Percentiles rank a stretch among this genome's conserved stretches.
phyloP scores from a whole-genome alignment of 257 asterid genomes.

The Solanum verrucosum region DNA sequence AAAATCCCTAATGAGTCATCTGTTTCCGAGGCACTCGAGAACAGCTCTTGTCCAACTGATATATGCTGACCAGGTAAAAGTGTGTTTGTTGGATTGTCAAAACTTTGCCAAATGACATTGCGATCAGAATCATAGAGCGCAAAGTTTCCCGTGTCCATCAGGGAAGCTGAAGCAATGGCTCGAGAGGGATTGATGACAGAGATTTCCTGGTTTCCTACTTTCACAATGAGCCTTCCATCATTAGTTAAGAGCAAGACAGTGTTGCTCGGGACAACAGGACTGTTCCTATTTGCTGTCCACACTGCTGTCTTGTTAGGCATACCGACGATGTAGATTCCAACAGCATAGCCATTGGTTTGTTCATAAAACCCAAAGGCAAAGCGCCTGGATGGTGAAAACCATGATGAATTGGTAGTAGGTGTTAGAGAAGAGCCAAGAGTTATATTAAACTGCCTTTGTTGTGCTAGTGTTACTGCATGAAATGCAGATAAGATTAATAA shows the following conservation, averaged over 20 bases:
- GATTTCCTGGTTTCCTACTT: not conserved
- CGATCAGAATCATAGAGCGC: too few species aligned
- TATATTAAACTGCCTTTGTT: conserved; percentile 1
- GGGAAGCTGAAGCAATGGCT: too few species aligned
- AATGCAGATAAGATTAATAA: too few species aligned
- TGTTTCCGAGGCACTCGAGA: too few species aligned
- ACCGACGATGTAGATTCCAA: conserved; percentile 5
- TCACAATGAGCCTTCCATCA: conserved; percentile 27
- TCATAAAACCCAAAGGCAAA: conserved; percentile 20
- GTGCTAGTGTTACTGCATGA: too few species aligned
- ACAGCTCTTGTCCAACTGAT: too few species aligned
- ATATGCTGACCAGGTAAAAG: too few species aligned
- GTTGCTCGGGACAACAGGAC: conserved; percentile 1
- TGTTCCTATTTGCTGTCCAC: conserved; percentile 18
- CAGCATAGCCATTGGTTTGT: conserved; percentile 5
- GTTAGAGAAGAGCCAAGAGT: conserved; percentile 29
- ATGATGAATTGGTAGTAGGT: conserved; percentile 17
- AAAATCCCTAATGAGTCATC: too few species aligned
- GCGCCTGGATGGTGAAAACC: conserved; percentile 11
- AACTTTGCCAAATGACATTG: too few species aligned
- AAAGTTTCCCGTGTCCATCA: too few species aligned
- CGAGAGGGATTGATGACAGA: not conserved
- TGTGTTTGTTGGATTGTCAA: too few species aligned
- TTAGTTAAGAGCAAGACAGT: conserved; percentile 3
- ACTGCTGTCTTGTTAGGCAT: conserved; percentile 6